These are phyloP conservation scores for Cordia subcordata DNA, from an alignment of 257 asterid genomes.

Conservation along the genomic window DNA sequence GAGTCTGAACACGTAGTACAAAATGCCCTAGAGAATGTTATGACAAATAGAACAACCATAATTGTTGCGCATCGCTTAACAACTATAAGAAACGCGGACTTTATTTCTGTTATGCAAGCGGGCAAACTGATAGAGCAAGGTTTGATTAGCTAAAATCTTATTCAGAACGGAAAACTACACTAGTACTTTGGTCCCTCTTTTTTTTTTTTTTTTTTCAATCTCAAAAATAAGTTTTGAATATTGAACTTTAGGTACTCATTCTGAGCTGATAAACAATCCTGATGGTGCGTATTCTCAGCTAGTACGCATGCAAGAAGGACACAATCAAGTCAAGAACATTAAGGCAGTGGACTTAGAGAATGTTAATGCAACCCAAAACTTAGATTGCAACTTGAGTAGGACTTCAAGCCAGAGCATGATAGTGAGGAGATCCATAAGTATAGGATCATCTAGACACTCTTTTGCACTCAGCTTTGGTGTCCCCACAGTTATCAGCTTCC, in stretches of 20 bases:
- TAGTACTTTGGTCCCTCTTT: no score
- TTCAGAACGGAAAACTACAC: background rate
- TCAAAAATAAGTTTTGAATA: background rate
- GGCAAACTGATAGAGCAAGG: constrained; percentile 80
- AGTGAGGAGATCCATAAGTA: constrained; percentile 47
- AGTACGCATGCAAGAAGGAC: constrained; percentile 60
- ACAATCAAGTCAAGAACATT: constrained; percentile 24
- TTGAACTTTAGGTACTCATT: constrained; percentile 59
- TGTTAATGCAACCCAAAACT: constrained; percentile 15
- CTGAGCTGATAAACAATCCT: constrained; percentile 52
- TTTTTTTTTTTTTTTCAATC: background rate
- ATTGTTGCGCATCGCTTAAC: constrained; percentile 83
- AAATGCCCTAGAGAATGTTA: constrained; percentile 72
- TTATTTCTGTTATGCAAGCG: constrained; percentile 63
- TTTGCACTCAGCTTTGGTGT: constrained; percentile 18
- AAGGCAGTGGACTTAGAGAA: constrained; percentile 11
- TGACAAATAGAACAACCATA: constrained; percentile 62
- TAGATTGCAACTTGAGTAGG: constrained; percentile 34
- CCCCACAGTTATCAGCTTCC: constrained; percentile 6
- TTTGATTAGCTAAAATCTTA: constrained; percentile 1
- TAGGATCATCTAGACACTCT: constrained; percentile 51
- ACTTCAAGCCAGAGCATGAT: constrained; percentile 52
- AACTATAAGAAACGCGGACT: constrained; percentile 74
- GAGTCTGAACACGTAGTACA: constrained; percentile 76
- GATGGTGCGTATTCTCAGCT: constrained; percentile 71